phyloP scores from a whole-genome alignment of 805 yeast genomes.

The Myxozyma mucilagina region DNA sequence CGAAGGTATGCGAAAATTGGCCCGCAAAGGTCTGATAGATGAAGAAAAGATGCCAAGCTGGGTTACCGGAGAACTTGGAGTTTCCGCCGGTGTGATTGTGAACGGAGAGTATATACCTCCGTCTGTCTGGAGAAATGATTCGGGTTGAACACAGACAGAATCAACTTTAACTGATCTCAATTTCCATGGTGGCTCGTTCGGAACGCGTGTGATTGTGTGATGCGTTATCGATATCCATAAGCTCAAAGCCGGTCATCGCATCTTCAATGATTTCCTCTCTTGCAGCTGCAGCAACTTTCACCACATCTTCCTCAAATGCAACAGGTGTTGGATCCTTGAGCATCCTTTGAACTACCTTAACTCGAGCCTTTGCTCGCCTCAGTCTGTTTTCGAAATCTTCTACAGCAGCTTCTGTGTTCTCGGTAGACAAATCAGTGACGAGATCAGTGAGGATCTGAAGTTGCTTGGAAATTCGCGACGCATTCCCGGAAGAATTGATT shows the following conservation, averaged over 20 bases:
- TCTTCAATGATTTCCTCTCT: conserved; percentile 42
- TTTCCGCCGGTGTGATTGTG: conserved; percentile 20
- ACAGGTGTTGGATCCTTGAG: conserved; percentile 37
- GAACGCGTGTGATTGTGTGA: not conserved
- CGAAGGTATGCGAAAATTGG: conserved; percentile 27
- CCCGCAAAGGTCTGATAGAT: conserved; percentile 22
- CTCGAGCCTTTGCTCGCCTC: conserved; percentile 59
- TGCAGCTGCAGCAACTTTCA: conserved; percentile 37
- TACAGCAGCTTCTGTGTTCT: conserved; percentile 58
- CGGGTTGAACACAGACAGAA: not conserved
- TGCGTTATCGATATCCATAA: not conserved
- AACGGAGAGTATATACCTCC: conserved; percentile 13
- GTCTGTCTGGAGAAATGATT: not conserved
- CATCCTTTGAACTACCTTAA: conserved; percentile 51
- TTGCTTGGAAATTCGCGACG: conserved; percentile 23
- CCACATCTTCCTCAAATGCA: conserved; percentile 40
- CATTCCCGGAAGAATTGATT: conserved; percentile 32
- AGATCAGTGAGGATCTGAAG: conserved; percentile 37
- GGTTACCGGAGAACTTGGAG: conserved; percentile 32
- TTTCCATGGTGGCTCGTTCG: conserved; percentile 19
- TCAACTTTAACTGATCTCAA: conserved; percentile 21
- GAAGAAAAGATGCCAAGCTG: conserved; percentile 27
- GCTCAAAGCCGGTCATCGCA: conserved; percentile 2
- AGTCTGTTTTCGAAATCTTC: conserved; percentile 54
- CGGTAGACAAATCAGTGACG: conserved; percentile 41